A percentile compares a stretch with the other conserved stretches of the same genome.
Evolutionary conservation across 306 rosid species (phyloP).

Genomic region (Pyrus pyrifolia): DNA sequence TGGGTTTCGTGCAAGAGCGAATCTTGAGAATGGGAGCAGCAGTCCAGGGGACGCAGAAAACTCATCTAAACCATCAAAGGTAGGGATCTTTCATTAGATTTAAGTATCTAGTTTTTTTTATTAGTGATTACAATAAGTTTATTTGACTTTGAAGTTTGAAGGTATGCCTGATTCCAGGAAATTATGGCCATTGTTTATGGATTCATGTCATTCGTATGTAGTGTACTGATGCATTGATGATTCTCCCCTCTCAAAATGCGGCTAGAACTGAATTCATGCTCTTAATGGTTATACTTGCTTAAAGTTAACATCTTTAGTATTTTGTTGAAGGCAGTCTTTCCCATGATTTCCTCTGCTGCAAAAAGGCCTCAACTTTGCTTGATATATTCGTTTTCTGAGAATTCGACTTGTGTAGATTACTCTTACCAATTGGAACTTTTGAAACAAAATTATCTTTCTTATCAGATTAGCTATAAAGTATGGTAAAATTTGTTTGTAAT

Average conservation of each 20-base stretch:
- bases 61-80: conserved; percentile 31
- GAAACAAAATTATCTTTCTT: neutral
- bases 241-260: neutral
- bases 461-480: neutral
- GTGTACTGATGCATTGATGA: neutral
- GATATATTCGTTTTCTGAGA: neutral
- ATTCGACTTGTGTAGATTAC: neutral
- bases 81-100: neutral
- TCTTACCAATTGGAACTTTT: neutral
- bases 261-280: neutral
- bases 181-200: neutral
- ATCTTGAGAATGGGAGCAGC: conserved; percentile 27
- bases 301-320: neutral
- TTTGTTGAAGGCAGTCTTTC: neutral
- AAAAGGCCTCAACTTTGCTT: neutral
- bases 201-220: neutral
- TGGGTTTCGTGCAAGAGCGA: conserved; percentile 23
- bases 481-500: neutral
- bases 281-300: neutral
- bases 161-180: neutral
- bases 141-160: neutral
- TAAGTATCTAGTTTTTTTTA: neutral
- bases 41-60: conserved; percentile 18
- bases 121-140: neutral
- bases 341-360: neutral